Evolutionary conservation across 176 grass and related monocot genomes (phyloP), one percentile per base, ranked within the genome.

Genomic region (Triticum urartu): DNA sequence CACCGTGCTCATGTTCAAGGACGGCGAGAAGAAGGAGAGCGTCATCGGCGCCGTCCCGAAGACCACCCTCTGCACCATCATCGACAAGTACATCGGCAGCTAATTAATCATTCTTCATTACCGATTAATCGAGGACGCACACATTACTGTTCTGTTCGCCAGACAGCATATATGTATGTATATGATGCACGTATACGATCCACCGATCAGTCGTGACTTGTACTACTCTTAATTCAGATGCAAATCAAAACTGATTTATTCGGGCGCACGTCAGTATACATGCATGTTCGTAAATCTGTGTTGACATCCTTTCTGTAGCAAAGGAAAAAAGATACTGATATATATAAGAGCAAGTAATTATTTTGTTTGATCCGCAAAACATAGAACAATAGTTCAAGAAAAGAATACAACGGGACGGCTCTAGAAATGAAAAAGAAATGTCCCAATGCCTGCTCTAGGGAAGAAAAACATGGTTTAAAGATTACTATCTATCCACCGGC

Each of bases 1-100:
- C 25, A 98, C 96, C 33, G 96, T 98, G 18, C 93, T 98, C 69
- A 45, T 98, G 78, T 98, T 98, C 90, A 95, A 91, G 80, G 73
- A 47, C 32, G 96, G 96, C 26, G 93, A 98, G 79, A 98, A 98
- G 90, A 94, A 98, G 82, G 96, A 95, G 86, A 94, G 91, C 71
- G 30, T 98, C 70, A 94, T 98, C 48, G 96, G 96, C 5, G 96
- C 96, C 4, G 96, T 98, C 22, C 93, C 96, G 0, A 94, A 95
- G 90, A 72, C 78, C 84, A 89, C 88, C 34, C 84, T 98, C 86
- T 77, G 52, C 64, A 79, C 73, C 7, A 78, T 92, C 47, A 86
- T 98, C 78, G 93, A 92, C 87, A 98, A 95, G 79, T 98, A 98
- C 85, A 32, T 87, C 86, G 86, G 85, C 56, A 83, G n/a, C 78